Evolutionary conservation across 768 basidiomycete species (phyloP).

Genomic region (Psilocybe tampanensis): DNA sequence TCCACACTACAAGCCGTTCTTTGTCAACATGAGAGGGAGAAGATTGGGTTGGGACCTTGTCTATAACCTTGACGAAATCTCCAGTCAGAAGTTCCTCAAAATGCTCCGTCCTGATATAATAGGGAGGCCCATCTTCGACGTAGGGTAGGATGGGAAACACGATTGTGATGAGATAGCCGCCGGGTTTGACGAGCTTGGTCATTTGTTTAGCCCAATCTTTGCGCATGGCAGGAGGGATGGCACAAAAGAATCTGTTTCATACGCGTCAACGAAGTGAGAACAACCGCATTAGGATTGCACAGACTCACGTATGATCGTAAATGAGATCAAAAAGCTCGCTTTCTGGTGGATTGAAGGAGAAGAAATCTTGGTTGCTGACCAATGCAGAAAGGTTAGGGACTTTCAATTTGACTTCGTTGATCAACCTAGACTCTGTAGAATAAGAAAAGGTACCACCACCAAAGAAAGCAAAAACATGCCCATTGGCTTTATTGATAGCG

Average conservation of each 20-base stretch:
- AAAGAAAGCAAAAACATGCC: conserved; percentile 29
- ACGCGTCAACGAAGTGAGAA: too few relatives aligned
- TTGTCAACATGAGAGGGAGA: conserved; percentile 42
- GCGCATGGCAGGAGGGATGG: conserved; percentile 59
- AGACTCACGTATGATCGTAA: conserved; percentile 62
- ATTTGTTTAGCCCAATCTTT: conserved; percentile 62
- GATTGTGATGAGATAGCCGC: conserved; percentile 63
- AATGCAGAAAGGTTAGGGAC: conserved; percentile 31
- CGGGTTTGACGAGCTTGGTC: conserved; percentile 54
- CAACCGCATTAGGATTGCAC: too few relatives aligned
- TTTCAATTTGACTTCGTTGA: conserved; percentile 17
- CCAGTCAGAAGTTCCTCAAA: conserved; percentile 60
- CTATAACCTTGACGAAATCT: conserved; percentile 43
- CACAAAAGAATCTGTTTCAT: conserved; percentile 81
- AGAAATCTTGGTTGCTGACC: conserved; percentile 56
- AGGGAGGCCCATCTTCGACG: conserved; percentile 59
- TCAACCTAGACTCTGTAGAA: conserved; percentile 3
- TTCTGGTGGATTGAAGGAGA: conserved; percentile 41
- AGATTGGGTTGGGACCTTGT: conserved; percentile 39
- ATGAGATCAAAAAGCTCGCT: conserved; percentile 53
- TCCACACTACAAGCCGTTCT: conserved; percentile 61
- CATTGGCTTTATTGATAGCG: conserved; percentile 49
- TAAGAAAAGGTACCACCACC: background rate
- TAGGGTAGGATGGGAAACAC: conserved; percentile 55
- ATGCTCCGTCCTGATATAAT: conserved; percentile 56